These are phyloP conservation scores for Chenopodium album DNA, from an alignment of 148 eudicot genomes.

Conservation along the genomic window DNA sequence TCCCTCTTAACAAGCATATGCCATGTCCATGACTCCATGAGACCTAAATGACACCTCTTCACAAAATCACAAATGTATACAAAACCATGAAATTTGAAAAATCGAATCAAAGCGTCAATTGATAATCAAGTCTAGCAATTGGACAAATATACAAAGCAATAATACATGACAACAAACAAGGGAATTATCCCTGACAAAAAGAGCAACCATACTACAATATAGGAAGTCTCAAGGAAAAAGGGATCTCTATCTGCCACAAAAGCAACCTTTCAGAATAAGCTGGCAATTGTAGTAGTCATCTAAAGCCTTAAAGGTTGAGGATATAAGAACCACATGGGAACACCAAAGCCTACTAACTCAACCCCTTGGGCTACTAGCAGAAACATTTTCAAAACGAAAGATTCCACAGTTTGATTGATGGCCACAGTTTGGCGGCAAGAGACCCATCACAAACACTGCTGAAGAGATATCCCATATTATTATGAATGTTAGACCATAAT, in stretches of 20 bases:
- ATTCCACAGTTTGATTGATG: background rate
- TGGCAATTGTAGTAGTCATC: background rate
- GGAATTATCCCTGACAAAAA: background rate
- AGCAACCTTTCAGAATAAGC: background rate
- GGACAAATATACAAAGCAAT: background rate
- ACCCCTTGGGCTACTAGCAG: background rate
- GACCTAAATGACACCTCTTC: background rate
- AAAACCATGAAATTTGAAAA: too few species aligned
- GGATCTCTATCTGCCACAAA: background rate
- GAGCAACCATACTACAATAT: background rate
- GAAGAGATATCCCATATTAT: background rate
- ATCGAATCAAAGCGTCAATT: background rate
- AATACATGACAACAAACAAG: background rate
- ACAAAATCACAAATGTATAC: too few species aligned
- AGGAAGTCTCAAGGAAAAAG: background rate
- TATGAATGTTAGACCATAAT: background rate
- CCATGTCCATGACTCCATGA: background rate
- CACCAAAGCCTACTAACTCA: background rate
- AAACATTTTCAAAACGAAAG: background rate
- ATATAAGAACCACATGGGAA: background rate
- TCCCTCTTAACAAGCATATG: background rate
- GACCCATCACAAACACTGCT: too few species aligned
- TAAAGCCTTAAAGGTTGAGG: background rate
- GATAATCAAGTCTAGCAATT: background rate
- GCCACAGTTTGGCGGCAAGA: background rate